These are phyloP conservation scores for Suillus subaureus DNA, from an alignment of 768 basidiomycete species.

Conservation along the genomic window DNA sequence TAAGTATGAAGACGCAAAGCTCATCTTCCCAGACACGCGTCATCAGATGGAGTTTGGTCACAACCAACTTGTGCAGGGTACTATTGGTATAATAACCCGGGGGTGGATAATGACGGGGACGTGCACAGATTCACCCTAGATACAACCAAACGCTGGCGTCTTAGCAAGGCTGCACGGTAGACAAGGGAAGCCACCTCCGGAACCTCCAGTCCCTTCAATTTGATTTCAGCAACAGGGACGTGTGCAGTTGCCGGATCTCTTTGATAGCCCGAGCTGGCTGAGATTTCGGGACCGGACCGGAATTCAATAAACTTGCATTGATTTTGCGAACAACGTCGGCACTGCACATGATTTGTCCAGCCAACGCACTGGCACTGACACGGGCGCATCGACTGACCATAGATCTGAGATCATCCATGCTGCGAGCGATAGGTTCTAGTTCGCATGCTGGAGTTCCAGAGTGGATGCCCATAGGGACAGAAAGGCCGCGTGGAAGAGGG, in stretches of 20 bases:
- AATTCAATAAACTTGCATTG: constrained; percentile 54
- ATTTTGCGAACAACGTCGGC: constrained; percentile 86
- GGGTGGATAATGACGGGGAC: neutral
- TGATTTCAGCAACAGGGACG: constrained; percentile 82
- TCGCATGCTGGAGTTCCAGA: constrained; percentile 90
- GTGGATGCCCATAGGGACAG: constrained; percentile 98
- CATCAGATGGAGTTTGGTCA: neutral
- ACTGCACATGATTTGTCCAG: constrained; percentile 94
- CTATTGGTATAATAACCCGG: neutral
- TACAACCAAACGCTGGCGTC: constrained; percentile 62
- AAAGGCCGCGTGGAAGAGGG: constrained; percentile 82
- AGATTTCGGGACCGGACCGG: constrained; percentile 51
- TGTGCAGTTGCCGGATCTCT: constrained; percentile 63
- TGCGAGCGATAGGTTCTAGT: constrained; percentile 83
- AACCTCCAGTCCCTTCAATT: constrained; percentile 91
- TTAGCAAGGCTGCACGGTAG: constrained; percentile 74
- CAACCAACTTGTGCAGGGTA: neutral
- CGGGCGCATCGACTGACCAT: constrained; percentile 94
- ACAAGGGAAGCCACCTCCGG: constrained; percentile 86
- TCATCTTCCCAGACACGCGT: neutral
- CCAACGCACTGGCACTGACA: constrained; percentile 78
- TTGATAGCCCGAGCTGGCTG: constrained; percentile 67
- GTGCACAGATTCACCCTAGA: constrained; percentile 17
- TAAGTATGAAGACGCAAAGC: neutral
- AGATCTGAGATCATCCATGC: constrained; percentile 98